Evolutionary conservation across 1,284 basidiomycete genomes (phyloP).

Genomic region (Tranzscheliella williamsii): DNA sequence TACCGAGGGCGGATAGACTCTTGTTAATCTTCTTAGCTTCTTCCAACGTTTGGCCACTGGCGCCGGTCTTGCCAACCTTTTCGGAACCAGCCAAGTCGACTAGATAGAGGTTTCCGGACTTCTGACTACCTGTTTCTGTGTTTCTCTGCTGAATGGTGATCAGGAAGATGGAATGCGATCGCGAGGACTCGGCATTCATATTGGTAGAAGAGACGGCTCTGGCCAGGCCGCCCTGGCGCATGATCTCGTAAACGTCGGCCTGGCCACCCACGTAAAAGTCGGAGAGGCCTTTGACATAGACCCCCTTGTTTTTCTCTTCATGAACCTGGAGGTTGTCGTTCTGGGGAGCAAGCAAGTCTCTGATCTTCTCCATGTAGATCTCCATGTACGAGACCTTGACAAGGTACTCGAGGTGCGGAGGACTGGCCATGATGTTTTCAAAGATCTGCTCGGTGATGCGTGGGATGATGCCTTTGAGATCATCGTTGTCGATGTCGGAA

Average conservation of each 20-base stretch:
- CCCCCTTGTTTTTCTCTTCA: conserved; percentile 95
- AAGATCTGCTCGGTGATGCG: conserved; percentile 99
- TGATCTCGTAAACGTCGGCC: conserved; percentile 93
- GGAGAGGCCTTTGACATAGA: conserved; percentile 96
- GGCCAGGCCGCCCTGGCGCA: conserved; percentile 90
- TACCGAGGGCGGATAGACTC: conserved; percentile 92
- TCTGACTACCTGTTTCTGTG: conserved; percentile 90
- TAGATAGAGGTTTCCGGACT: conserved; percentile 94
- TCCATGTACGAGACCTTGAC: conserved; percentile 99
- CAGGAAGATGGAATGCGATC: conserved; percentile 98
- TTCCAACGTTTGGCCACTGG: conserved; percentile 96
- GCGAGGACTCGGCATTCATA: conserved; percentile 99
- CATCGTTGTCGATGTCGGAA: conserved; percentile 85
- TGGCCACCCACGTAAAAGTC: conserved; percentile 88
- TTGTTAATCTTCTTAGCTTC: conserved; percentile 99
- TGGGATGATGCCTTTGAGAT: conserved; percentile 86
- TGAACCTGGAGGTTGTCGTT: conserved; percentile 99
- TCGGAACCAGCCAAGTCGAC: conserved; percentile 98
- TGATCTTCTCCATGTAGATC: conserved; percentile 95
- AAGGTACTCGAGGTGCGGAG: conserved; percentile 92
- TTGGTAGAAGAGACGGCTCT: conserved; percentile 94
- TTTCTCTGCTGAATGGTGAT: conserved; percentile 97
- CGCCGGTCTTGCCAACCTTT: conserved; percentile 99
- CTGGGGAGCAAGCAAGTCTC: conserved; percentile 92
- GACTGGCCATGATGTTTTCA: conserved; percentile 92